phyloP scores from a whole-genome alignment of 148 eudicot species.

The Rhododendron molle region DNA sequence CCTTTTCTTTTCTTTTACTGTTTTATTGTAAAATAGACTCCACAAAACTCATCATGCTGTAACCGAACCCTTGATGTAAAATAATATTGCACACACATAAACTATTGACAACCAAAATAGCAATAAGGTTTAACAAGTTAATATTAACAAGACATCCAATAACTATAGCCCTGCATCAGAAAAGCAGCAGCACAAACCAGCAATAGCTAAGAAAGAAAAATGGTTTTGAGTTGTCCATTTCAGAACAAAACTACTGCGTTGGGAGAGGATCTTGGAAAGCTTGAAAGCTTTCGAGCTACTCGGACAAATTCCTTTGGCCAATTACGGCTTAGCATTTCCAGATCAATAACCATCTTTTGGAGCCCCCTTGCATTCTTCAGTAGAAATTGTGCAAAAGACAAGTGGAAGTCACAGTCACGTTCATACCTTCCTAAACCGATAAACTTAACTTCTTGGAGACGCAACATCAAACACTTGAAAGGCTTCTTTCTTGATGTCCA shows the following conservation, averaged over 20 bases:
- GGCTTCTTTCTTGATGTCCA: too few species aligned
- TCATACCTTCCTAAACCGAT: neutral
- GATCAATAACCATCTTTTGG: neutral
- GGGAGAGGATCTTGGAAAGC: slow-evolving; percentile 4
- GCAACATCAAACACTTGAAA: too few species aligned
- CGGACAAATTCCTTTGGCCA: neutral
- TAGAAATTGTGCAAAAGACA: neutral
- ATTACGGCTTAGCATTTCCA: neutral
- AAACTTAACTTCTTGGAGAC: neutral
- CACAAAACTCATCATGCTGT: too few species aligned
- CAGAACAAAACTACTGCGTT: neutral
- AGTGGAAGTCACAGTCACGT: neutral
- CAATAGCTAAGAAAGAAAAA: too few species aligned
- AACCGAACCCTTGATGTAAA: too few species aligned
- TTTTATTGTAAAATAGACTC: too few species aligned
- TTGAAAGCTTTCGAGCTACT: neutral
- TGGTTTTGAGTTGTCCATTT: neutral
- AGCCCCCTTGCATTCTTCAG: slow-evolving; percentile 2
- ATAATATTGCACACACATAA: too few species aligned
- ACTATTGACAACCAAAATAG: too few species aligned
- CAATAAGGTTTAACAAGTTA: too few species aligned
- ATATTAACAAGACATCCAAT: neutral
- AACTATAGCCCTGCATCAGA: neutral
- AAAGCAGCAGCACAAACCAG: too few species aligned
- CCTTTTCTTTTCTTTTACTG: too few species aligned